Evolutionary conservation across 441 rosid genomes (phyloP).

Genomic region (Croton setiger): DNA sequence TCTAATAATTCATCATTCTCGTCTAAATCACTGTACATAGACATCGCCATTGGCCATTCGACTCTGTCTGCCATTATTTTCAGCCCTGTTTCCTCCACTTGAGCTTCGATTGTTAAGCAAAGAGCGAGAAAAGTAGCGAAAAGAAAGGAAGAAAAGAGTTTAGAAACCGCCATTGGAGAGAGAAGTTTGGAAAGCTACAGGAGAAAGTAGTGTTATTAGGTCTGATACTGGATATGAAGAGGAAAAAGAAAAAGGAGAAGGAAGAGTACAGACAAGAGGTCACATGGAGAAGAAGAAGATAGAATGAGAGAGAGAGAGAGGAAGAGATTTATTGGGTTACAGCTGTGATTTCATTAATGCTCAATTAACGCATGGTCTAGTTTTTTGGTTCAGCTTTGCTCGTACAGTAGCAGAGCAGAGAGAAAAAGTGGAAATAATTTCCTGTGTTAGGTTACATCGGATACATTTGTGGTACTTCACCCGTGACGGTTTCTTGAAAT

Average conservation of each 20-base stretch:
- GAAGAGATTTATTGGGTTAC: constrained; percentile 30
- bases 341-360: constrained; percentile 45
- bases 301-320: no score
- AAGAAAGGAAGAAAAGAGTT: constrained; percentile 19
- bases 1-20: constrained; percentile 14
- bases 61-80: constrained; percentile 35
- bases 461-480: not conserved
- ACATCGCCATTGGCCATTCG: constrained; percentile 52
- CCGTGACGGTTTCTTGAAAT: not conserved
- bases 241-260: no score
- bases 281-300: constrained; percentile 20
- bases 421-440: not conserved
- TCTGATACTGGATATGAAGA: not conserved
- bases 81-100: constrained; percentile 37
- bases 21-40: constrained; percentile 30
- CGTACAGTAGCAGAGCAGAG: not conserved
- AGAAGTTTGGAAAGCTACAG: not conserved
- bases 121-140: constrained; percentile 4
- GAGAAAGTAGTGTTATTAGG: not conserved
- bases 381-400: not conserved
- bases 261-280: not conserved
- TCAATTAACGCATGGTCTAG: constrained; percentile 37
- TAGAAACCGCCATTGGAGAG: constrained; percentile 34
- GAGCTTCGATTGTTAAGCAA: constrained; percentile 23
- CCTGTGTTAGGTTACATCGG: not conserved